These are phyloP conservation scores for Fraxinus albicans DNA, from an alignment of 305 asterid species.

Conservation along the genomic window DNA sequence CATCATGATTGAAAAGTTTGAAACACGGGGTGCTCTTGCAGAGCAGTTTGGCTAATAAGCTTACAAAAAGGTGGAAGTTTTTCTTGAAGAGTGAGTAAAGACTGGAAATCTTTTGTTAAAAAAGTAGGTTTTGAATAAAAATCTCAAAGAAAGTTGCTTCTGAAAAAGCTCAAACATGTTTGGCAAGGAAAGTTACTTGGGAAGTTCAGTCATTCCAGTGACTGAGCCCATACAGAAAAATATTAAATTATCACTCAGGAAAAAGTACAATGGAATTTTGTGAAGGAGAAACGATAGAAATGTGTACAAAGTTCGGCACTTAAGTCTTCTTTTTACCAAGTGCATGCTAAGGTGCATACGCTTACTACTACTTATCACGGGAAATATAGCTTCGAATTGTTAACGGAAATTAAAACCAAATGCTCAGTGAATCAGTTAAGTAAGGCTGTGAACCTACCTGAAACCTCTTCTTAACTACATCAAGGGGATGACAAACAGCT, in stretches of 20 bases:
- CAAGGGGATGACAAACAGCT: slow-evolving; percentile 93
- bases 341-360: neutral
- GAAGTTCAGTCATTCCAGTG: neutral
- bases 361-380: neutral
- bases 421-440: neutral
- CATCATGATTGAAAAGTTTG: neutral
- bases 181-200: neutral
- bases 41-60: neutral
- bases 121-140: neutral
- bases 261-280: neutral
- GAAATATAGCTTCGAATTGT: neutral
- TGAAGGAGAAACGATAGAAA: neutral
- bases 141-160: neutral
- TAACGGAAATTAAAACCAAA: neutral
- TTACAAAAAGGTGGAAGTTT: neutral
- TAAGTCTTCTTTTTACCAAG: neutral
- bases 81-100: neutral
- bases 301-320: neutral
- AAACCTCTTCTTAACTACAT: slow-evolving; percentile 92
- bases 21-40: neutral
- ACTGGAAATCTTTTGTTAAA: neutral
- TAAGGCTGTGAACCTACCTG: slow-evolving; percentile 49
- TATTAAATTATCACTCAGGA: neutral
- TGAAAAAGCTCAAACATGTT: neutral
- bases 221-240: neutral